Conservation (phyloP, 805 yeast species). For the Barnettozyma wickerhamii region DNA sequence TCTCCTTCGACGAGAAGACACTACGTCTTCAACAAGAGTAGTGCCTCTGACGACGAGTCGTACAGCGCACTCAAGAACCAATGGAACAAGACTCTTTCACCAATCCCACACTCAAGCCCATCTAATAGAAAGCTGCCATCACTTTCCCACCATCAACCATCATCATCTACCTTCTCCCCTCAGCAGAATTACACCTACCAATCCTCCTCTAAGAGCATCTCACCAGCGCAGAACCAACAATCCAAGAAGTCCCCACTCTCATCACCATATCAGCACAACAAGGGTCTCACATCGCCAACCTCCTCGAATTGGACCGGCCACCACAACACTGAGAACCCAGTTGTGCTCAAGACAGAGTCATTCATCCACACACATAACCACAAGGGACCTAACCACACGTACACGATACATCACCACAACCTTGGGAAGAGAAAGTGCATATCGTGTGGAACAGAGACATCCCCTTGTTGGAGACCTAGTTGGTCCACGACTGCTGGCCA, state of each 20-base stretch:
- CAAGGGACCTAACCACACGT: slow-evolving; percentile 26
- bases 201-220: neutral
- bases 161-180: slow-evolving; percentile 13
- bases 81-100: slow-evolving; percentile 12
- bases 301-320: slow-evolving; percentile 14
- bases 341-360: slow-evolving; percentile 13
- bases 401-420: slow-evolving; percentile 26
- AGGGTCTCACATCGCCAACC: neutral
- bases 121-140: too few species aligned
- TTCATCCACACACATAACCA: slow-evolving; percentile 26
- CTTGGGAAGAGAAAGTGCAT: slow-evolving; percentile 58
- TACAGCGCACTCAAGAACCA: slow-evolving; percentile 1
- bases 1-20: slow-evolving; percentile 9
- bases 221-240: slow-evolving; percentile 4
- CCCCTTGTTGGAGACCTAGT: slow-evolving; percentile 98
- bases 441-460: slow-evolving; percentile 84
- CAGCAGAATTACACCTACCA: slow-evolving; percentile 6
- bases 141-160: slow-evolving; percentile 2
- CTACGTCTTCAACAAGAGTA: slow-evolving; percentile 12
- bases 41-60: slow-evolving; percentile 16
- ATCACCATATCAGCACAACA: neutral
- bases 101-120: slow-evolving; percentile 9
- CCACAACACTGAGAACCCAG: slow-evolving; percentile 15
- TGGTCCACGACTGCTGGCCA: slow-evolving; percentile 94
- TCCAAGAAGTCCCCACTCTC: neutral